A percentile compares a stretch with the other conserved stretches of the same genome.
These are phyloP conservation scores for Cryptococcus deneoformans DNA, from an alignment of 1,284 basidiomycete species.

Conservation along the genomic window DNA sequence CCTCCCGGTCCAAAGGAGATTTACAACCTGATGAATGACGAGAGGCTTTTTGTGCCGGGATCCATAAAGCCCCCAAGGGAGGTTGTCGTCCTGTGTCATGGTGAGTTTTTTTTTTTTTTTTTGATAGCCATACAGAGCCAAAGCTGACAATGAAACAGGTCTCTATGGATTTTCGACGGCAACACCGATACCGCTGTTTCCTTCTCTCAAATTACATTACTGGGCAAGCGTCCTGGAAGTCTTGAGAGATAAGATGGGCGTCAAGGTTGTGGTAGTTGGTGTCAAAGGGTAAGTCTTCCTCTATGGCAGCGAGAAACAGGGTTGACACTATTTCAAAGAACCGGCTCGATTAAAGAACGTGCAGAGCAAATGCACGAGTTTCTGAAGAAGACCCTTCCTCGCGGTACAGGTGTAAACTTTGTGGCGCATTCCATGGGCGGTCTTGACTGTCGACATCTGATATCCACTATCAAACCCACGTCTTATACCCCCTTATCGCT, in stretches of 20 bases:
- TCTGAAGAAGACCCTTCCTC: slow-evolving; percentile 63
- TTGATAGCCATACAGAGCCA: not conserved
- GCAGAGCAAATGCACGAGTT: slow-evolving; percentile 75
- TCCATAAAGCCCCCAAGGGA: slow-evolving; percentile 73
- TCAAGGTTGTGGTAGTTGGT: slow-evolving; percentile 90
- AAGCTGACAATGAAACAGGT: slow-evolving; percentile 54
- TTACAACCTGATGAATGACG: slow-evolving; percentile 68
- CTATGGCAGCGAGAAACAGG: too few relatives aligned
- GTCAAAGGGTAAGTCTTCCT: slow-evolving; percentile 73
- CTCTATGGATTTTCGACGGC: slow-evolving; percentile 88
- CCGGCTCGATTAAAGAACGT: slow-evolving; percentile 84
- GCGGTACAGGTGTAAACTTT: slow-evolving; percentile 77
- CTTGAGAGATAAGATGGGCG: slow-evolving; percentile 77
- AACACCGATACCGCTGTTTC: slow-evolving; percentile 69
- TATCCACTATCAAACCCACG: slow-evolving; percentile 76
- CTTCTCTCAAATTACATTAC: slow-evolving; percentile 72
- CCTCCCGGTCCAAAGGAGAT: slow-evolving; percentile 52
- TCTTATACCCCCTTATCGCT: slow-evolving; percentile 80
- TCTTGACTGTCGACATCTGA: slow-evolving; percentile 87
- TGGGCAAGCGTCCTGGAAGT: slow-evolving; percentile 89
- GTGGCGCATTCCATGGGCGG: slow-evolving; percentile 95
- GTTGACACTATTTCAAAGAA: slow-evolving; percentile 54
- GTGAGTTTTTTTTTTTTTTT: slow-evolving; percentile 54
- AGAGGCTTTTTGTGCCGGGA: slow-evolving; percentile 63
- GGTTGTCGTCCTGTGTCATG: slow-evolving; percentile 93